Base-by-base conservation (phyloP, 2,329 filamentous ascomycete genomes). In the Mycocentrospora acerina region DNA sequence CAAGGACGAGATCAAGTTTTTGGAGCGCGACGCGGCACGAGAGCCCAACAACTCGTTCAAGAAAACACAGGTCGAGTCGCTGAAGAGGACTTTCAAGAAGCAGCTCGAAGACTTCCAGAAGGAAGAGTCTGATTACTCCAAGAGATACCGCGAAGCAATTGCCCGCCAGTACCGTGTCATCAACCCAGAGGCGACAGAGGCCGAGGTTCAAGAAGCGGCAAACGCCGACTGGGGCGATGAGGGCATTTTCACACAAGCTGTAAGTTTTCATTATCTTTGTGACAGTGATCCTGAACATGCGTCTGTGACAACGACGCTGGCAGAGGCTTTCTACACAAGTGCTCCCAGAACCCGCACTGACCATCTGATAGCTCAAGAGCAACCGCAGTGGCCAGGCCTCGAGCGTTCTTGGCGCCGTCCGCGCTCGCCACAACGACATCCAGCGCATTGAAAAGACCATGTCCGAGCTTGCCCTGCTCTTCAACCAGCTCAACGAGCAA, bases 361-460 rank as follows among this genome's bases (percentile, higher is more conserved):
- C 19, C 19, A 6, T 6, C 9, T 34, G 30, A 48, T 51, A 90
- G 85, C 81, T 90, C 59, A 83, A 82, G 60, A 81, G 77, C 55
- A 90, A 88, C 74, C 85, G 85, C 50, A 81, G 80, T 29, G 85
- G 83, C 39, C 84, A 88, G 60, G 87, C 86, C 28, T 80, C 77
- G 34, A 82, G 83, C 12, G 81, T 89, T 7, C 81, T 91, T 33
- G 86, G 86, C 49, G 85, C 85, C 48, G 88, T 91, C 26, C 85
- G 86, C 51, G 86, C 86, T 25, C 86, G 88, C 39, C 88, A 91
- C 74, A 88, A 86, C 62, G 88, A 91, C 70, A 83, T 91, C 48
- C 80, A 88, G 70, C 81, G 81, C 67, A 91, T 93, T 54, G 86
- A 91, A 68, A 76, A 80, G 62, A 89, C 85, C 5, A 77, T 91